These are phyloP conservation scores for Taiozyma onychis DNA, from an alignment of 1,139 yeast species.

Conservation along the genomic window DNA sequence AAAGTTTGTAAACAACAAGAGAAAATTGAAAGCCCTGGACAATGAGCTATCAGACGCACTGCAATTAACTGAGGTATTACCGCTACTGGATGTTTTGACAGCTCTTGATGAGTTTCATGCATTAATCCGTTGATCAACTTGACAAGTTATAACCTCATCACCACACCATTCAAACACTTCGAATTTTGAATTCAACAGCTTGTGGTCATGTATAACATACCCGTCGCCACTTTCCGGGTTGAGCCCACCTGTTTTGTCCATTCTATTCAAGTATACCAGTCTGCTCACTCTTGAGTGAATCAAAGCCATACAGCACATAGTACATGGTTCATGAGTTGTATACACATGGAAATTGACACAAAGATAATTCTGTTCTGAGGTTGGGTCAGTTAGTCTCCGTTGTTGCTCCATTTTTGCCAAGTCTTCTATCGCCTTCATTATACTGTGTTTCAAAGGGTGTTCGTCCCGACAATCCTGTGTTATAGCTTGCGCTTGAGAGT, in stretches of 20 bases:
- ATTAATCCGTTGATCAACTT: conserved; percentile 21
- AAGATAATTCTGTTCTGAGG: conserved; percentile 41
- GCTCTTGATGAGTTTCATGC: conserved; percentile 5
- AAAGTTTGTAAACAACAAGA: neutral
- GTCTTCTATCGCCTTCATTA: conserved; percentile 62
- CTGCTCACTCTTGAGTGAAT: conserved; percentile 82
- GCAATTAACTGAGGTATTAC: neutral
- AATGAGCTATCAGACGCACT: conserved; percentile 3
- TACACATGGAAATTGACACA: conserved; percentile 76
- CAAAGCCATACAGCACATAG: conserved; percentile 96
- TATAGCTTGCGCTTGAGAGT: conserved; percentile 31
- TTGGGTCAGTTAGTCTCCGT: conserved; percentile 10
- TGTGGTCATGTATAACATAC: conserved; percentile 68
- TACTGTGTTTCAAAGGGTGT: conserved; percentile 63
- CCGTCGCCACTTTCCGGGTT: conserved; percentile 56
- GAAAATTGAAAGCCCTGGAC: neutral
- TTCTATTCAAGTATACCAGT: conserved; percentile 52
- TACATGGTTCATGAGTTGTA: conserved; percentile 93
- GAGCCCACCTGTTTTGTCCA: conserved; percentile 47
- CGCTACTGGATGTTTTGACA: neutral
- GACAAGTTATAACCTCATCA: conserved; percentile 21
- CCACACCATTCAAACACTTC: conserved; percentile 69
- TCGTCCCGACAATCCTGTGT: conserved; percentile 34
- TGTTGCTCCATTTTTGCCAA: conserved; percentile 17
- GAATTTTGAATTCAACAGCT: conserved; percentile 72